Evolutionary conservation across 75 land plant genomes (phyloP).

Genomic region (Pinus taeda): DNA sequence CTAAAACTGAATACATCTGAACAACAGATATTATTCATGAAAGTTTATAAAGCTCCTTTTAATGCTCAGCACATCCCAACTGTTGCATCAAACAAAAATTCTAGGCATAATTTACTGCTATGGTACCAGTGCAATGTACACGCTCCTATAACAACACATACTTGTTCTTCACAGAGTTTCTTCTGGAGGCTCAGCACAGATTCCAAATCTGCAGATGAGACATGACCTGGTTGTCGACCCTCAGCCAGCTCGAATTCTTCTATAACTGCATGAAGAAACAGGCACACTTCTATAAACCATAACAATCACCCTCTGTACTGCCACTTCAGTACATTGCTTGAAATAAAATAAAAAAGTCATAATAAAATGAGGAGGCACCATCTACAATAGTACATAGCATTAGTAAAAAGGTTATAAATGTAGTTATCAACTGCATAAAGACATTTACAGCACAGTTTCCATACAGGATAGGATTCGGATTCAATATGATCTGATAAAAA

Average conservation of each 20-base stretch:
- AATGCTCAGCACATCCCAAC: background rate
- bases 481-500: too few relatives aligned
- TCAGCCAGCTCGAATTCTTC: conserved; percentile 73
- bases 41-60: background rate
- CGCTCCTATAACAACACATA: conserved; percentile 10
- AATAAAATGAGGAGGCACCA: too few relatives aligned
- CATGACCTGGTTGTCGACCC: conserved; percentile 57
- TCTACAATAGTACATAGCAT: too few relatives aligned
- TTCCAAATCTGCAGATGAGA: conserved; percentile 58
- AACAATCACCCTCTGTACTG: too few relatives aligned
- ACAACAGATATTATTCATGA: background rate
- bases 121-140: background rate
- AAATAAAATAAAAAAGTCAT: too few relatives aligned
- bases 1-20: background rate
- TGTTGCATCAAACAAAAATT: background rate
- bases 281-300: background rate
- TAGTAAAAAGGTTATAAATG: too few relatives aligned
- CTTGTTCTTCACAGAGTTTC: conserved; percentile 69
- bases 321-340: too few relatives aligned
- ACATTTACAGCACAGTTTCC: too few relatives aligned
- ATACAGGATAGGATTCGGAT: too few relatives aligned
- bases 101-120: background rate
- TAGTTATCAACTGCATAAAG: too few relatives aligned
- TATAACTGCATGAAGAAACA: conserved; percentile 48
- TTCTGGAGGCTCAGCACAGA: conserved; percentile 55